Percentiles rank a stretch among this genome's conserved stretches.
Conservation (phyloP, 2,329 filamentous ascomycete species). For the Pyrenophora seminiperda region DNA sequence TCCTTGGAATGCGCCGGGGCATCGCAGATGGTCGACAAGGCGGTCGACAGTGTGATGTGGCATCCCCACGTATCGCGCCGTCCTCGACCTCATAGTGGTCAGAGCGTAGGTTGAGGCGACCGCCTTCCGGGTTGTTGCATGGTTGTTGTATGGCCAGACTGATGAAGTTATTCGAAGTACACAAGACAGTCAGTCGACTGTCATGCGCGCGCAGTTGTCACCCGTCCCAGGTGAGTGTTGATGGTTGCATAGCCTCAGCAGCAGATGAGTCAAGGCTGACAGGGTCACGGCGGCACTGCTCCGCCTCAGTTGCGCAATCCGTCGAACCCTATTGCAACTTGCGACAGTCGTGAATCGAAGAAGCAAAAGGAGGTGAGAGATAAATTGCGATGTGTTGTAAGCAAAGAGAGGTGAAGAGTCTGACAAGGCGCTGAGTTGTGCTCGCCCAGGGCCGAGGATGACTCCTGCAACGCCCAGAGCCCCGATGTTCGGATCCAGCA, state of each 20-base stretch:
- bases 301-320: background rate
- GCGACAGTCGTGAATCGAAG: conserved; percentile 16
- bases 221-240: background rate
- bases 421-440: conserved; percentile 24
- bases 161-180: conserved; percentile 6
- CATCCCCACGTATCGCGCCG: conserved; percentile 13
- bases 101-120: conserved; percentile 16
- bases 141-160: conserved; percentile 2
- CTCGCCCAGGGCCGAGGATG: conserved; percentile 22
- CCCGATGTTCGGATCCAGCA: conserved; percentile 37
- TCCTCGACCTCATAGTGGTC: conserved; percentile 15
- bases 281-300: background rate
- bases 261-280: no score
- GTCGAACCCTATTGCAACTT: conserved; percentile 12
- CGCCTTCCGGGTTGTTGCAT: conserved; percentile 10
- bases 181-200: conserved; percentile 2
- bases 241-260: conserved; percentile 8
- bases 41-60: conserved; percentile 17
- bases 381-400: conserved; percentile 7
- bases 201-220: conserved; percentile 2
- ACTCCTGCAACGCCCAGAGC: conserved; percentile 25
- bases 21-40: conserved; percentile 10
- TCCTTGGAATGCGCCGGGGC: background rate
- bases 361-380: conserved; percentile 11
- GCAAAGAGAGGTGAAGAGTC: conserved; percentile 23